Evolutionary conservation across 345 rosid species (phyloP).

Genomic region (Salix udensis): DNA sequence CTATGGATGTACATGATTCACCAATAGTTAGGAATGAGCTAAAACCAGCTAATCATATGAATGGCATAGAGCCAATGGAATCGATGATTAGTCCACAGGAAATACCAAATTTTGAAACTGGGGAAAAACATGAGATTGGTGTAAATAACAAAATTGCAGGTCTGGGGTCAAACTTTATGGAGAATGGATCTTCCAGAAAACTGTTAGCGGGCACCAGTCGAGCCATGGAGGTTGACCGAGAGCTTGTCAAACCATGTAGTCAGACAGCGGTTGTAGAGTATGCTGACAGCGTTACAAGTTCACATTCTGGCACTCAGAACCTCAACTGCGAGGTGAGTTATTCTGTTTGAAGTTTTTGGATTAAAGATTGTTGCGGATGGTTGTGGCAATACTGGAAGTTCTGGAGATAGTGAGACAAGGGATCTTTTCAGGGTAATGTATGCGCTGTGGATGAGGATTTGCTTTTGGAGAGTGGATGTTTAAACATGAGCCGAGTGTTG

Average conservation of each 20-base stretch:
- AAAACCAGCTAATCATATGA: neutral
- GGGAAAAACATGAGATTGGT: constrained; percentile 18
- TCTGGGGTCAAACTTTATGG: constrained; percentile 29
- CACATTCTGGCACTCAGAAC: constrained; percentile 39
- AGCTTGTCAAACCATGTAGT: constrained; percentile 33
- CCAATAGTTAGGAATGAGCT: constrained; percentile 29
- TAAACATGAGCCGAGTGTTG: constrained; percentile 28
- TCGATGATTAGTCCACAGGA: constrained; percentile 32
- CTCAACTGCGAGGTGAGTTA: constrained; percentile 50
- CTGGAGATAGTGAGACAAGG: constrained; percentile 41
- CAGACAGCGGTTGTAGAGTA: constrained; percentile 34
- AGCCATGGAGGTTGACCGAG: constrained; percentile 39
- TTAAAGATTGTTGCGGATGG: constrained; percentile 29
- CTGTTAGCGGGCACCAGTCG: constrained; percentile 12
- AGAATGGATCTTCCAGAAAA: constrained; percentile 24
- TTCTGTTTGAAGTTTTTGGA: constrained; percentile 40
- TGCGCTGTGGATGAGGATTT: constrained; percentile 33
- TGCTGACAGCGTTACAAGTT: constrained; percentile 30
- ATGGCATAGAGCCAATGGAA: constrained; percentile 25
- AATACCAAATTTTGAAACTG: constrained; percentile 25
- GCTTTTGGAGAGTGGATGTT: constrained; percentile 35
- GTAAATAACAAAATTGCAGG: constrained; percentile 23
- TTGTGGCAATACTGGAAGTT: constrained; percentile 26
- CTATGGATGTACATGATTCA: constrained; percentile 26
- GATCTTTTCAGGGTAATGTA: constrained; percentile 48